Conservation (phyloP, 2,329 filamentous ascomycete species). For the Neocatenulostroma microsporum region DNA sequence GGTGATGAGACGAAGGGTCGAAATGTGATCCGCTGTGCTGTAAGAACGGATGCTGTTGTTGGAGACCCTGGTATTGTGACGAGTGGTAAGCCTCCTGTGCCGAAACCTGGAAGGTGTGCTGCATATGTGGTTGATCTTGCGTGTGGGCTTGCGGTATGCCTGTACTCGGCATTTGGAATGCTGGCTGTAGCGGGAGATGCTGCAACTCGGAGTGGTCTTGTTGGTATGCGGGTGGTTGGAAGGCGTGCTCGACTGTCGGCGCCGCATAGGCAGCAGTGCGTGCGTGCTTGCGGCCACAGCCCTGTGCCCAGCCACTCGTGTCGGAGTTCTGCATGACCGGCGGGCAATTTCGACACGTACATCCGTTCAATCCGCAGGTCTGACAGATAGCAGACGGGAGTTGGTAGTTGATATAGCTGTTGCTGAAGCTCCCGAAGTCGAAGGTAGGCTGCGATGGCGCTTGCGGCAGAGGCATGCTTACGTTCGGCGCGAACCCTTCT, state of each 20-base stretch:
- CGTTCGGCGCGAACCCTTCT: too few relatives aligned
- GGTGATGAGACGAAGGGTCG: too few relatives aligned
- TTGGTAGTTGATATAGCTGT: slow-evolving; percentile 24
- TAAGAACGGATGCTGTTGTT: not conserved
- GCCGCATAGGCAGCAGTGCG: slow-evolving; percentile 18
- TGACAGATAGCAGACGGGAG: slow-evolving; percentile 28
- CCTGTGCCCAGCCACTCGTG: slow-evolving; percentile 27
- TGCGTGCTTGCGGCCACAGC: slow-evolving; percentile 28
- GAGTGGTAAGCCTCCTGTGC: too few relatives aligned
- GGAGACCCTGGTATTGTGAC: too few relatives aligned
- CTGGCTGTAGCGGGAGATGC: too few relatives aligned
- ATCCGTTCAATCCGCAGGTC: slow-evolving; percentile 27
- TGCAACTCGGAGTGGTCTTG: too few relatives aligned
- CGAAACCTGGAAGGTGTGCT: too few relatives aligned
- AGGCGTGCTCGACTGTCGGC: slow-evolving; percentile 8
- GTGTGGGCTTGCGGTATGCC: too few relatives aligned
- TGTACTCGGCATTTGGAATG: too few relatives aligned
- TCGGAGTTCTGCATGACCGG: slow-evolving; percentile 25
- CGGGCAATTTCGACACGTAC: slow-evolving; percentile 28
- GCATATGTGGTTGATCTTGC: too few relatives aligned
- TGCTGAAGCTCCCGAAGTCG: slow-evolving; percentile 20
- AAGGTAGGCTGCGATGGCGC: slow-evolving; percentile 4
- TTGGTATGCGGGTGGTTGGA: too few relatives aligned
- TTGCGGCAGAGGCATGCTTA: not conserved
- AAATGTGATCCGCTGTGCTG: not conserved